Evolutionary conservation across 192 early-diverging fungal species (phyloP), one percentile per base, ranked within the genome.

Genomic region (Pecoramyces ruminantium): DNA sequence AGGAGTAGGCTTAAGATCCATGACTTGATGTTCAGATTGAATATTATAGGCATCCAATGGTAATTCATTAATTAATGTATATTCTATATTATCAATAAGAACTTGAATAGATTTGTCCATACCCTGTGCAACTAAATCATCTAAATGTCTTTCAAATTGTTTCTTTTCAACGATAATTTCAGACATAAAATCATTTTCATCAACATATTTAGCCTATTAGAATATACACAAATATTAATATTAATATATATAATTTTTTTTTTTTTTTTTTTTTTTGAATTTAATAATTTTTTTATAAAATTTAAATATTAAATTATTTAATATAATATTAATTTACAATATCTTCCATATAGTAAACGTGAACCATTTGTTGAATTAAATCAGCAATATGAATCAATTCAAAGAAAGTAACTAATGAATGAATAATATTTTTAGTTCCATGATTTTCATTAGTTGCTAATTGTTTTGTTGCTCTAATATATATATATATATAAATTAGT

Each of bases 321-420:
- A n/a, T n/a, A n/a, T n/a, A n/a, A n/a, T n/a, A n/a, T n/a, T n/a
- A n/a, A 82, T 87, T 28, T 86, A 93, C 91, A 83, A 98, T 91
- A 80, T 95, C 95, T 85, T 95, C 93, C 25, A 92, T 89, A 87
- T 95, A 95, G 83, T 97, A 98, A 28, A 96, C 92, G 83, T 98
- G 93, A 28, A 97, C 83, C 94, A 99, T 95, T 82, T 99, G 97
- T 78, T 95, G 92, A 30, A 94, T 92, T 78, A 98, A 85, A 86
- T 99, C 97, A 27, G 93, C 92, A 78, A 99, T 88, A 86, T 99
- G 97, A 21, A 98, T 92, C 51, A 99, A 86, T 83, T 96, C 97
- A 85, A 97, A 96, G 84, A 98, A 98, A 79, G 95, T 93, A 81
- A 84, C 88, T 34, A 92, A 84, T 77, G 89, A 93, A 77, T 88